phyloP scores from a whole-genome alignment of 164 flowering plant genomes.

The Cinnamomum chago region DNA sequence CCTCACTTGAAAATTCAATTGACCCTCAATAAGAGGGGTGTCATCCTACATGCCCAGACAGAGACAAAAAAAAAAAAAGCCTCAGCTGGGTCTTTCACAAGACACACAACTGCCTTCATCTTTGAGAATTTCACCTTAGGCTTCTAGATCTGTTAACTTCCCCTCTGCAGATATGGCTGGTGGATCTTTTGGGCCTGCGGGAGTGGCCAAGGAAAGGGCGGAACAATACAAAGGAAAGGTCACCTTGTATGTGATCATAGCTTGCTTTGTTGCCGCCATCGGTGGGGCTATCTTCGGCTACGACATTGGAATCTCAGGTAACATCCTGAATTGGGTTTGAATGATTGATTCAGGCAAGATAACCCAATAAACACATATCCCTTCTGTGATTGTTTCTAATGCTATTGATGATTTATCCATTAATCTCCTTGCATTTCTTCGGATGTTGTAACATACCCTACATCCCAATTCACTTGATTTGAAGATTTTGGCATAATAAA shows the following conservation, averaged over 20 bases:
- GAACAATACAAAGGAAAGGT: conserved; percentile 29
- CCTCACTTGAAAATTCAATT: too few relatives aligned
- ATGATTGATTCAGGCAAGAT: not conserved
- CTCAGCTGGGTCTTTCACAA: too few relatives aligned
- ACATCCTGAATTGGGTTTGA: not conserved
- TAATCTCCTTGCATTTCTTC: not conserved
- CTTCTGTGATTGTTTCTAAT: too few relatives aligned
- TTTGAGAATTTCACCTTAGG: not conserved
- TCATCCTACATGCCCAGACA: too few relatives aligned
- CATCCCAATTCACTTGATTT: too few relatives aligned
- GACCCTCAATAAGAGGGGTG: too few relatives aligned
- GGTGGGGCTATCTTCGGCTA: conserved; percentile 38
- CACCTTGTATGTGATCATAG: conserved; percentile 29
- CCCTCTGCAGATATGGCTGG: conserved; percentile 27
- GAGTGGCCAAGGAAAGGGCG: conserved; percentile 39
- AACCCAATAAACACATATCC: not conserved
- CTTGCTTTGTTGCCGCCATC: conserved; percentile 31
- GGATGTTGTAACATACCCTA: too few relatives aligned
- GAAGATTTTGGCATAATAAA: too few relatives aligned
- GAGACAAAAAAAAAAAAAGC: too few relatives aligned
- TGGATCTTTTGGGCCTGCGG: conserved; percentile 30
- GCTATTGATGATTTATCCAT: not conserved
- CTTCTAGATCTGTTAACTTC: not conserved
- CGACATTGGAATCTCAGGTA: conserved; percentile 42
- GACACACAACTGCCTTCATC: too few relatives aligned